Evolutionary conservation across 352 stramenopile genomes (phyloP), one percentile per base, ranked within the genome.

Genomic region (Globisporangium middletonii): DNA sequence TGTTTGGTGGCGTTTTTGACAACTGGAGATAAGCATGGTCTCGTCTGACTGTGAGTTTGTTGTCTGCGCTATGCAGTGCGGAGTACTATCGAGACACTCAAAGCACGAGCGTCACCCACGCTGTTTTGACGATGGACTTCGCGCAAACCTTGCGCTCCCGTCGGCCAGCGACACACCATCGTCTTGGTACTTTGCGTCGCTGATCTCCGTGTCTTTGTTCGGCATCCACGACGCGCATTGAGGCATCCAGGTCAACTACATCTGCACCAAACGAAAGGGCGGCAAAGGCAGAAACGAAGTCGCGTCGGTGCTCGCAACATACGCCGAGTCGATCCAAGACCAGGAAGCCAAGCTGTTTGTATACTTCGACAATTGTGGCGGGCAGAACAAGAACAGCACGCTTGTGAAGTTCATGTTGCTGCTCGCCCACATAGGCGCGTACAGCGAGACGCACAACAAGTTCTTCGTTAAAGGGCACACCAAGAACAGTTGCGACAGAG

Each of bases 311-410:
- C 19, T 73, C 0, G 18, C 7, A 18, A 15, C 19, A 5, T 26
- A 50, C 8, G 12, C 23, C 16, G 16, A 15, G 12, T 45, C 33
- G 2, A 1, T 28, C 1, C 41, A 26, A 1, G 50, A 35, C 2
- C 8, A 3, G 0, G 30, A 57, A 3, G 46, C 8, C 13, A 23
- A 16, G 5, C 43, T 70, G 0, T 64, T 46, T 2, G 48, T 63
- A 0, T 68, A 47, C 44, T 52, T 52, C 0, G 65, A 69, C 33
- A 72, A 68, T 30, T 72, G 53, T 35, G 49, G 30, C 0, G 65
- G 45, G 0, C 56, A 69, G 47, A 72, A 68, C 55, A 72, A 72
- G n/a, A 72, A 68, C 28, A 65, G 37, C 37, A 46, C 26, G n/a
- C 46, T 61, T 2, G 16, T 65, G 26, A 62, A 54, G 54, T 52